Base-by-base conservation (phyloP, 176 grass and related monocot genomes). In the Zoysia pacifica region DNA sequence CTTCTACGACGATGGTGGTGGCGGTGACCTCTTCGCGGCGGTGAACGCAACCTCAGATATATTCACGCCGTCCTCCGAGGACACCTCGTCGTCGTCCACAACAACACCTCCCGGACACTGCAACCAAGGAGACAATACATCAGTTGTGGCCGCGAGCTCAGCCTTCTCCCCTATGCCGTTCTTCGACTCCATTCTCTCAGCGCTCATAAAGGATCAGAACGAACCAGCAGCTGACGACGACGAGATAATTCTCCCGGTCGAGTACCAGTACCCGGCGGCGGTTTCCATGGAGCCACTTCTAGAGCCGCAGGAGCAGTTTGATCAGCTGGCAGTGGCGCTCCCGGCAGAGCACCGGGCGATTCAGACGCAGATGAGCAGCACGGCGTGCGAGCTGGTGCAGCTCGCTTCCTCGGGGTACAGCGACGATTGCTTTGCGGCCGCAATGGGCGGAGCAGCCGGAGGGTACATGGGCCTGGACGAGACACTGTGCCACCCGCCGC, bases 1-100 rank as follows among this genome's bases (percentile, higher is more conserved):
- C 46, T 93, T 97, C 77, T 93, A 83, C 77, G 88, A 91, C 67
- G 86, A 97, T 14, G 88, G 83, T 74, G 5, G 66, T 20, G 79
- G 74, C 7, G 83, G 73, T 11, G 80, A 91, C 58, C 90, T 97
- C 65, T 97, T 91, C 78, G 44, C 88, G 18, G 72, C 84, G 28
- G 83, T 87, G 37, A 69, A 72, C 56, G 76, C 58, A 6, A 37
- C 56, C 19, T 53, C 50, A 28, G 72, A 80, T 41, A 67, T 88
- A 46, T 86, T 73, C 48, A 63, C 74, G 36, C 81, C 79, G 6
- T 89, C 88, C 1, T 59, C 72, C 0, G 86, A 90, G 69, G 90
- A 89, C 2, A 71, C 87, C 55, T 81, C 90, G 4, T 84, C 86
- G 11, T 87, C 86, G 38, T 87, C 88, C 28, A 40, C 48, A 15